These are phyloP conservation scores for Pharnaceum exiguum DNA, from an alignment of 148 eudicot genomes.

Conservation along the genomic window DNA sequence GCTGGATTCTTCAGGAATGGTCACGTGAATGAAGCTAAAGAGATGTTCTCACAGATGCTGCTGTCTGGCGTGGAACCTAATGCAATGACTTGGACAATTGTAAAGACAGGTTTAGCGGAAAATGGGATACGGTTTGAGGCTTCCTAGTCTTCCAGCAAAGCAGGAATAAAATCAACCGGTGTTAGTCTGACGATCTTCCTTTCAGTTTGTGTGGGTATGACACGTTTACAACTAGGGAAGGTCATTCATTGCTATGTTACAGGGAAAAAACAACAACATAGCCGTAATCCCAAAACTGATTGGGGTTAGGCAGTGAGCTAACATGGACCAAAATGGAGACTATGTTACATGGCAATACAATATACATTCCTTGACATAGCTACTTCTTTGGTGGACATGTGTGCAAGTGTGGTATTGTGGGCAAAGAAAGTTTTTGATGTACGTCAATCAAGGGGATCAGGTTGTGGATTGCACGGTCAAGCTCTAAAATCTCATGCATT, in stretches of 20 bases:
- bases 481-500: slow-evolving; percentile 35
- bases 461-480: slow-evolving; percentile 31
- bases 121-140: slow-evolving; percentile 36
- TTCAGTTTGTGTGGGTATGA: slow-evolving; percentile 31
- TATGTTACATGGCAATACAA: slow-evolving; percentile 19
- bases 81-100: slow-evolving; percentile 41
- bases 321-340: too few species aligned
- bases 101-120: slow-evolving; percentile 37
- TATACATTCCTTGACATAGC: slow-evolving; percentile 20
- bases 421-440: slow-evolving; percentile 31
- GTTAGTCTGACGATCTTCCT: slow-evolving; percentile 31
- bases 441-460: slow-evolving; percentile 19
- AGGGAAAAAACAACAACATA: too few species aligned
- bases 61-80: slow-evolving; percentile 34
- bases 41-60: slow-evolving; percentile 37
- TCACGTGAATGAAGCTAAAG: slow-evolving; percentile 37
- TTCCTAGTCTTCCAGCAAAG: slow-evolving; percentile 22
- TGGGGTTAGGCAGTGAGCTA: too few species aligned
- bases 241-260: slow-evolving; percentile 39
- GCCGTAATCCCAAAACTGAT: too few species aligned
- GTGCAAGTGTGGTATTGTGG: slow-evolving; percentile 44
- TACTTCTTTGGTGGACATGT: slow-evolving; percentile 53
- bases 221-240: slow-evolving; percentile 33
- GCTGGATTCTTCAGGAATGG: slow-evolving; percentile 33
- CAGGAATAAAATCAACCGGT: slow-evolving; percentile 31